Percentiles rank a stretch among this genome's conserved stretches.
Conservation (phyloP, 352 stramenopile genomes). For the Phytophthora pinifolia region DNA sequence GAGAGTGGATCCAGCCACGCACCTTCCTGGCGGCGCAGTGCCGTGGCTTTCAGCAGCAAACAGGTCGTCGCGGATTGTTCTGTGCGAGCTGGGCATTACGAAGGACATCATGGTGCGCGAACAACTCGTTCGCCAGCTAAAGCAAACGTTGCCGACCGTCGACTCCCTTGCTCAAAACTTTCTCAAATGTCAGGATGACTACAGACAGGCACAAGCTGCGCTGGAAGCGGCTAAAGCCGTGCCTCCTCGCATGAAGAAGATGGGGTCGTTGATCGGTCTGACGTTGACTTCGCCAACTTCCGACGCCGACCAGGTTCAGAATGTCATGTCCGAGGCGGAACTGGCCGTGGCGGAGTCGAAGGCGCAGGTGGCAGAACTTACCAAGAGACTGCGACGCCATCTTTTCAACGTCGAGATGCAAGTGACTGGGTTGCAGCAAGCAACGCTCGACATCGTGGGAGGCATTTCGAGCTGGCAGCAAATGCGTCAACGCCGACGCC, state of each 20-base stretch:
- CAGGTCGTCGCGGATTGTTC: constrained; percentile 37
- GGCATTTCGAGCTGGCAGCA: constrained; percentile 47
- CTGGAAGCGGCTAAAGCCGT: constrained; percentile 16
- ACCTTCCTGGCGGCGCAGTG: neutral
- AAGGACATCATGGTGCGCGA: constrained; percentile 68
- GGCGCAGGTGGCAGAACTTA: constrained; percentile 18
- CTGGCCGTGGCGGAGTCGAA: constrained; percentile 11
- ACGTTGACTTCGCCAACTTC: constrained; percentile 4
- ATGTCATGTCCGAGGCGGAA: constrained; percentile 11
- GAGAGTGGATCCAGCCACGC: too few relatives aligned
- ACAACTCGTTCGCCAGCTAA: constrained; percentile 50
- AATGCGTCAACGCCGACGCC: constrained; percentile 26
- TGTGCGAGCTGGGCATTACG: constrained; percentile 49
- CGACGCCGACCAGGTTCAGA: constrained; percentile 9
- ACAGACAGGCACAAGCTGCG: constrained; percentile 17
- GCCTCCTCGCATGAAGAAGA: constrained; percentile 27
- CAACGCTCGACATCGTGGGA: constrained; percentile 41
- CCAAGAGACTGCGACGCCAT: constrained; percentile 29
- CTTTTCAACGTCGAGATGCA: constrained; percentile 35
- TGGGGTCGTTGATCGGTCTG: constrained; percentile 21
- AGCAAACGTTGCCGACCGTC: constrained; percentile 24
- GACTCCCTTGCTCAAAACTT: constrained; percentile 36
- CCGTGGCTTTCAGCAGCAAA: constrained; percentile 20
- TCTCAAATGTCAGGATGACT: constrained; percentile 24
- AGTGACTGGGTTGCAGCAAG: constrained; percentile 25